Evolutionary conservation across 2,329 filamentous ascomycete species (phyloP), one percentile per base, ranked within the genome.

Genomic region (Diaporthe velutina): DNA sequence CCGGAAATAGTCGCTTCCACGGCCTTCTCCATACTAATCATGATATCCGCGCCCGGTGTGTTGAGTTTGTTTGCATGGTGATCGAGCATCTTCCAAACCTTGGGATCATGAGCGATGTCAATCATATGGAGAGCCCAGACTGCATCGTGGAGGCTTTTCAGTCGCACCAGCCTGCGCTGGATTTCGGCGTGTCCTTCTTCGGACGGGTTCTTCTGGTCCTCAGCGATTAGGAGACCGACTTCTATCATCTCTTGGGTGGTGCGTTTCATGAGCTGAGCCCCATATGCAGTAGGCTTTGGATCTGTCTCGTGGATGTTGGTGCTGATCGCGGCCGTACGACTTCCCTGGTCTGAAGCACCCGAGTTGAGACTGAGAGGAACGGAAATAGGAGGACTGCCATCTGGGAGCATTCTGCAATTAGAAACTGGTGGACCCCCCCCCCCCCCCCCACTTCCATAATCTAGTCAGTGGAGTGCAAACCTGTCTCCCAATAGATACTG

Each of bases 91-190:
- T 22, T 25, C 40, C 17, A n/a, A 10, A 66, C 61, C 15, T 45
- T 22, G 7, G 61, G 28, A 7, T 42, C 22, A n/a, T 35, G 5
- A 19, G 28, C 19, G 5, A 50, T n/a, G 10, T 30, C 61, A 25
- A 50, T n/a, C 61, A 66, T 50, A 19, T 66, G 28, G 7, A 66
- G 40, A 9, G 61, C 61, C 60, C 61, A 66, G 45, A 50, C 28
- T 17, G 28, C 42, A 50, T 33, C 25, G 9, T 64, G 8, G 4
- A 64, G 58, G n/a, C 58, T 42, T 30, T 22, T 45, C n/a, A 42
- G 38, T 25, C 38, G 58, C 25, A 22, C 1, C 13, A 45, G 15
- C 40, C 28, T n/a, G 17, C 42, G 28, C 22, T 48, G 13, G 2
- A 9, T 19, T 28, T 66, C 61, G 35, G 35, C 25, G 8, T 15